Base-by-base conservation (phyloP, 805 yeast genomes). In the Kluyveromyces siamensis region DNA sequence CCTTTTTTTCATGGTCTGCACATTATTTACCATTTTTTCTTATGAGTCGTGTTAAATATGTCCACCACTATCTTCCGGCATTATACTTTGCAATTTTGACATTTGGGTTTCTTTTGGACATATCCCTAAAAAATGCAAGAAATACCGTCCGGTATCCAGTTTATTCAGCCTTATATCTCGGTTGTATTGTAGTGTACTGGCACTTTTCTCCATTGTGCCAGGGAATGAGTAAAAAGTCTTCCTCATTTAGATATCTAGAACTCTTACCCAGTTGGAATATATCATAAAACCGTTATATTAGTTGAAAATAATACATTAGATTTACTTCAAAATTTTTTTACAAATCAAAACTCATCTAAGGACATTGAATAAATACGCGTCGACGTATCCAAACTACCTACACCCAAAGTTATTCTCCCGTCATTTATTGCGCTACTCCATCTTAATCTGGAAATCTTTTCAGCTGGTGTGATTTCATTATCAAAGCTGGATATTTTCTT, bases 41-140 rank as follows among this genome's bases (percentile, higher is more conserved):
- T 51, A 91, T 91, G 99, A 89, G 95, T 11, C 85, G 99, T 73
- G 97, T 93, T 49, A 89, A 96, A 2, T 91, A 93, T 65, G 93
- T 91, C 35, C 99, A 91, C 69, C 99, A 91, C 67, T 91, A 91
- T 68, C 79, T 89, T 56, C 99, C 99, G 13, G 96, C 98, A 1
- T 75, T 90, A 54, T 91, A 86, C 70, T 91, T 91, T 72, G 98
- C 98, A 45, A 83, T 89, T 72, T 71, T 90, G 54, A 83, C 87
- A 14, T 63, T 70, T 60, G 71, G 68, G 25, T 61, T 61, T 58
- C 50, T 60, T 35, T 49, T 68, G 38, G 68, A 63, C 45, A 40
- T 61, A 48, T 40, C 43, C 25, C 44, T 66, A 18, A 54, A 60
- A 33, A 44, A 60, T 48, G 48, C 57, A 46, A 53, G 49, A 14